These are phyloP conservation scores for Sclerotinia sclerotiorum DNA, from an alignment of 2,329 filamentous ascomycete species.

Conservation along the genomic window DNA sequence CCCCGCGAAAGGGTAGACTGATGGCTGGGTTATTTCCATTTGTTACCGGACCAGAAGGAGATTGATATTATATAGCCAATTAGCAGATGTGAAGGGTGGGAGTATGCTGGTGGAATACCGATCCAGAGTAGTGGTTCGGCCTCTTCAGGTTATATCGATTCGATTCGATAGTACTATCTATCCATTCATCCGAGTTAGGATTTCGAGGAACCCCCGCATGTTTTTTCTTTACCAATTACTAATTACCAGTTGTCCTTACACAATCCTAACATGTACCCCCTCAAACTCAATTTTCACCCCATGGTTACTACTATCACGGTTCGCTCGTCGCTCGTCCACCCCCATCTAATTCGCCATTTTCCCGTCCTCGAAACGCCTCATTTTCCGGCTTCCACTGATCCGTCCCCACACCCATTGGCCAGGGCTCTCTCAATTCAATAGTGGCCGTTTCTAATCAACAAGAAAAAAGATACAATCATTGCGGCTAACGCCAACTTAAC, in stretches of 20 bases:
- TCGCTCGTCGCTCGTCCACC: neutral
- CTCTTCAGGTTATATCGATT: neutral
- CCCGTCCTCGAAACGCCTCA: neutral
- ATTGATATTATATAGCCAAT: neutral
- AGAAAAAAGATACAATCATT: neutral
- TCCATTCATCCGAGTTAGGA: neutral
- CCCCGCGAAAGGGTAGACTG: neutral
- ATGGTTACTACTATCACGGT: neutral
- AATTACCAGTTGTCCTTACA: neutral
- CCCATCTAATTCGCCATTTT: neutral
- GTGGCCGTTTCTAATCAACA: slow-evolving; percentile 18
- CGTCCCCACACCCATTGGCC: neutral
- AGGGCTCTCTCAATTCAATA: neutral
- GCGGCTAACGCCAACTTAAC: slow-evolving; percentile 12
- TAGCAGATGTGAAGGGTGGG: neutral
- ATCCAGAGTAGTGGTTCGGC: slow-evolving; percentile 9
- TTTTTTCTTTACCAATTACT: too few species aligned
- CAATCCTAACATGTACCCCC: neutral
- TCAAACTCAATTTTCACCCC: neutral
- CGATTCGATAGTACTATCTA: too few species aligned
- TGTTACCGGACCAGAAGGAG: neutral
- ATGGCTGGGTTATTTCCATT: neutral
- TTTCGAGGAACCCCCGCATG: neutral
- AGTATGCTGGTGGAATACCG: slow-evolving; percentile 1
- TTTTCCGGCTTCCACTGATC: slow-evolving; percentile 6